Base-by-base conservation (phyloP, 2,329 filamentous ascomycete genomes). In the Ascochyta clinopodiicola region DNA sequence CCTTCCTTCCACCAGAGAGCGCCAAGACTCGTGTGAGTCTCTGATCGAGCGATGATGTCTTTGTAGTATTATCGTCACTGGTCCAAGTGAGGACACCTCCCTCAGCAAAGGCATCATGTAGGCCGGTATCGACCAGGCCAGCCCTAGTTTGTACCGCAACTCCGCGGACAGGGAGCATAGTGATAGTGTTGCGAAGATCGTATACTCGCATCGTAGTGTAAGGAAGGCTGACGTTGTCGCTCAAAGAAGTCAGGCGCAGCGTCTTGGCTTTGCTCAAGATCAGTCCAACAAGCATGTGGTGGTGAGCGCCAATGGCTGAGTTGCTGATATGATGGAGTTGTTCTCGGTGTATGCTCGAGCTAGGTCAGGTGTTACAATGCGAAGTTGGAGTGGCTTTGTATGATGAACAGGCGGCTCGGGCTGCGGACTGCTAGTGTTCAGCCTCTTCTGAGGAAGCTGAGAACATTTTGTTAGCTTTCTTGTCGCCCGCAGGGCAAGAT, bases 201-300 rank as follows among this genome's bases (percentile, higher is more conserved):
- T 72, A 29, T 3, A 62, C 61, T 38, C 63, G 53, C 42, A 72
- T 63, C 1, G 51, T 31, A 15, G 71, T 58, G 44, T 72, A 72
- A 7, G 65, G 46, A 13, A 62, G 38, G 7, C 9, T 15, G 4
- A 24, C 24, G n/a, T 53, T 15, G n/a, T 47, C 9, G 0, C 49
- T 44, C n/a, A 32, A 61, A 25, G 42, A 44, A 2, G 61, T 44
- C 4, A 62, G 44, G n/a, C 57, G 56, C 10, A 67, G 34, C 21
- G 67, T 57, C 34, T 65, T 68, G 22, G 67, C 71, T 53, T 72
- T 75, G 50, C 75, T 72, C 2, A 75, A 56, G 19, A 76, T 58
- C 34, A 75, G 68, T n/a, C 73, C 73, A 47, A 75, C 70, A 19
- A 77, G 60, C 5, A 43, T 1, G 57, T 60, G 17, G 6, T 21